Conservation (phyloP, 208 protist genomes). For the Acanthamoeba castellanii region DNA sequence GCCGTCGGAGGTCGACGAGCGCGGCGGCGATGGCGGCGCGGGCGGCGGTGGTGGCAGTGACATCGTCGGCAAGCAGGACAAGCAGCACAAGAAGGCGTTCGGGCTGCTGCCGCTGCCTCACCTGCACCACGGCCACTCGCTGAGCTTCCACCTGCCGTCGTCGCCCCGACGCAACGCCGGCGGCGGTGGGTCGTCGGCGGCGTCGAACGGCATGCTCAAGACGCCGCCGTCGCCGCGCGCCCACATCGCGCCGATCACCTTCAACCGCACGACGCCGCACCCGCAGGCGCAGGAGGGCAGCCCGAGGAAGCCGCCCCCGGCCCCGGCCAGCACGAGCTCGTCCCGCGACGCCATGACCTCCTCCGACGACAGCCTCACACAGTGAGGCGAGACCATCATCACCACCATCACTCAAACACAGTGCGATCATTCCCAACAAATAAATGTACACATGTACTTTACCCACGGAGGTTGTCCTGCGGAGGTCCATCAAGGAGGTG, state of each 20-base stretch:
- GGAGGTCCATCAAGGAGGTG: no score
- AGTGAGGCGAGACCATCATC: no score
- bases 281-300: neutral
- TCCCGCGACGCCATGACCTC: neutral
- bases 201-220: neutral
- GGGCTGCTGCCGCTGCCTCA: slow-evolving; percentile 28
- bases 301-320: neutral
- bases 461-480: no score
- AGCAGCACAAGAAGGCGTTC: slow-evolving; percentile 50
- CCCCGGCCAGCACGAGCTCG: no score
- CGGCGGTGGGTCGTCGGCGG: neutral
- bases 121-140: neutral
- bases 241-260: neutral
- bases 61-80: slow-evolving; percentile 5
- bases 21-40: neutral
- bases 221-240: slow-evolving; percentile 26
- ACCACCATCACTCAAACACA: no score
- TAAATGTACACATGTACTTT: no score
- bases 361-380: no score
- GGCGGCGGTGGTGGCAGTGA: no score
- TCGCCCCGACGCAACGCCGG: neutral
- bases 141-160: slow-evolving; percentile 37
- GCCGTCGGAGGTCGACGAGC: neutral
- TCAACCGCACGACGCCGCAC: neutral
- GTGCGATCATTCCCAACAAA: no score